Percentiles rank a stretch among this genome's conserved stretches.
phyloP scores from a whole-genome alignment of 139 green algal genomes.

The Chlorella sp. region DNA sequence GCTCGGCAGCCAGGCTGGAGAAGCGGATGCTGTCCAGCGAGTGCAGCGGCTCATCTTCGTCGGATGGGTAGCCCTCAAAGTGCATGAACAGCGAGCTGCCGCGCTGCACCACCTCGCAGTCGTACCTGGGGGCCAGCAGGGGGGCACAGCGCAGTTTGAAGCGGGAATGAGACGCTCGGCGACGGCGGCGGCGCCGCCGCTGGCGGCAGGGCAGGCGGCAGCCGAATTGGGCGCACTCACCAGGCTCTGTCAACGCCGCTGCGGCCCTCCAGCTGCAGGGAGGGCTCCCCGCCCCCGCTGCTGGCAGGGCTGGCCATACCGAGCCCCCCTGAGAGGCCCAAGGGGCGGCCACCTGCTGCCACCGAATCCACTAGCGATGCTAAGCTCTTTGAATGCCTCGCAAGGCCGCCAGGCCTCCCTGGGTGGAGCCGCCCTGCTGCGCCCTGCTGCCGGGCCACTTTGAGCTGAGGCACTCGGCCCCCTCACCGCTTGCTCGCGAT shows the following conservation, averaged over 20 bases:
- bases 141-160: background rate
- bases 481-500: no score
- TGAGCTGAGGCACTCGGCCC: no score
- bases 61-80: constrained; percentile 7
- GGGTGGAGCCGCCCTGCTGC: no score
- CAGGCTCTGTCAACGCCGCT: background rate
- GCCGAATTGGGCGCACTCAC: background rate
- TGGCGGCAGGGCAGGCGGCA: background rate
- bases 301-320: no score
- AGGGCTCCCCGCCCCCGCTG: background rate
- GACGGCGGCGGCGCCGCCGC: background rate
- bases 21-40: background rate
- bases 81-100: background rate
- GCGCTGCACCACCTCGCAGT: constrained; percentile 13
- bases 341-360: no score
- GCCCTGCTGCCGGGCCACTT: no score
- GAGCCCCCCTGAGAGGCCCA: no score
- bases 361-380: no score
- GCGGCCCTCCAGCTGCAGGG: constrained; percentile 15
- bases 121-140: background rate
- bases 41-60: constrained; percentile 20
- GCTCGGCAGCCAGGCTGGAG: background rate
- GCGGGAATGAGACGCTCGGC: background rate
- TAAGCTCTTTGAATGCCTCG: no score
- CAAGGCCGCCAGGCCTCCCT: no score